Evolutionary conservation across 2,329 filamentous ascomycete genomes (phyloP).

Genomic region (Diaporthe sp.): DNA sequence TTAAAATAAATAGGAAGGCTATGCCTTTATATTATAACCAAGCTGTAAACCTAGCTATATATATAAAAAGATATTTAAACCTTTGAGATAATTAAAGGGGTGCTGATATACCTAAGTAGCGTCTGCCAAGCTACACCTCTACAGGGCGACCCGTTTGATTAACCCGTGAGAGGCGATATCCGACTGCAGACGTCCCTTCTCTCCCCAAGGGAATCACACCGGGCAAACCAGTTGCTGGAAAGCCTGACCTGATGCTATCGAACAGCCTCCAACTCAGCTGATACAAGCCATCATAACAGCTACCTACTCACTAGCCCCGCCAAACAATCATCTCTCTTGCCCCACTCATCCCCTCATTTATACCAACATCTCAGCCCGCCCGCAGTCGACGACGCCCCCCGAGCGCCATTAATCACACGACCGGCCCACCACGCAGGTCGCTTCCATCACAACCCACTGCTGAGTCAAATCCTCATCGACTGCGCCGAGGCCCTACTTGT

Average conservation of each 20-base stretch:
- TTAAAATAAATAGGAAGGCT: too few species aligned
- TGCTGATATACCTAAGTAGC: constrained; percentile 5
- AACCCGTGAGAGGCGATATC: background rate
- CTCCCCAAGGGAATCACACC: background rate
- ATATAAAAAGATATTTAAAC: too few species aligned
- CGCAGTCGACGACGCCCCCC: background rate
- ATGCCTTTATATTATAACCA: too few species aligned
- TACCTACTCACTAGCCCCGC: background rate
- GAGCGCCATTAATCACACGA: background rate
- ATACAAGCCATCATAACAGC: background rate
- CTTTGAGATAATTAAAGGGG: background rate
- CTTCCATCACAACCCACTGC: background rate
- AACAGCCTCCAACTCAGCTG: background rate
- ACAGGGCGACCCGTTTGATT: constrained; percentile 17
- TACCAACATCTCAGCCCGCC: background rate
- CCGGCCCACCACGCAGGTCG: background rate
- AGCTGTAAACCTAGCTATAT: too few species aligned
- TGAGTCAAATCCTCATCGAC: background rate
- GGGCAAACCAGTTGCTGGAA: background rate
- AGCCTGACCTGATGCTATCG: background rate
- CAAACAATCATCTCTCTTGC: background rate
- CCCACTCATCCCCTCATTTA: background rate
- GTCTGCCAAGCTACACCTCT: constrained; percentile 24
- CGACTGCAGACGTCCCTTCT: background rate
- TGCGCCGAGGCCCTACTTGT: background rate